Evolutionary conservation across 2,329 filamentous ascomycete genomes (phyloP).

Genomic region (Neocucurbitaria cava): DNA sequence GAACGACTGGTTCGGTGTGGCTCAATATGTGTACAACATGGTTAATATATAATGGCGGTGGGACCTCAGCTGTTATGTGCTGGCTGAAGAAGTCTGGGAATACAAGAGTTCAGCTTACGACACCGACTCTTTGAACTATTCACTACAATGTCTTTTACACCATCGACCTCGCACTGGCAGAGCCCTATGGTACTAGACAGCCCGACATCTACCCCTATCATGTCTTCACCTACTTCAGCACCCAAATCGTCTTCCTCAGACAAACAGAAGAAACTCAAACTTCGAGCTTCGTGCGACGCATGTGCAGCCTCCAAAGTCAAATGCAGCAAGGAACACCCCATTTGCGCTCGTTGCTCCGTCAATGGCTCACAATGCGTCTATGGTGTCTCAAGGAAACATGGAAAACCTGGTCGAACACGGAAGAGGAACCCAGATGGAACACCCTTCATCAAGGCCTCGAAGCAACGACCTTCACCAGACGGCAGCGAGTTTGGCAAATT

Average conservation of each 20-base stretch:
- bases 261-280: constrained; percentile 36
- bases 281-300: constrained; percentile 46
- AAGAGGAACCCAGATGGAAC: constrained; percentile 44
- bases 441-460: constrained; percentile 37
- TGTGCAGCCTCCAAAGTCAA: constrained; percentile 49
- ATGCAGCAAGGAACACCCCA: constrained; percentile 46
- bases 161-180: constrained; percentile 32
- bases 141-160: constrained; percentile 30
- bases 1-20: constrained; percentile 1
- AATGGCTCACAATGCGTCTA: constrained; percentile 42
- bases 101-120: constrained; percentile 8
- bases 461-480: constrained; percentile 39
- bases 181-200: constrained; percentile 17
- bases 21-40: not conserved
- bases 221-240: constrained; percentile 27
- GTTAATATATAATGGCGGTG: constrained; percentile 13
- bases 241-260: constrained; percentile 20
- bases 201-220: constrained; percentile 15
- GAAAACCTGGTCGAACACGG: constrained; percentile 41
- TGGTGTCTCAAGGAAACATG: constrained; percentile 45
- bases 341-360: constrained; percentile 39
- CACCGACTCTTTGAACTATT: constrained; percentile 5
- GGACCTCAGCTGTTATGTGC: not conserved
- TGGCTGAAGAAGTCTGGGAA: constrained; percentile 1
- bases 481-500: constrained; percentile 39